Conservation (phyloP, 163 green algal genomes). For the Scenedesmus sp. region DNA sequence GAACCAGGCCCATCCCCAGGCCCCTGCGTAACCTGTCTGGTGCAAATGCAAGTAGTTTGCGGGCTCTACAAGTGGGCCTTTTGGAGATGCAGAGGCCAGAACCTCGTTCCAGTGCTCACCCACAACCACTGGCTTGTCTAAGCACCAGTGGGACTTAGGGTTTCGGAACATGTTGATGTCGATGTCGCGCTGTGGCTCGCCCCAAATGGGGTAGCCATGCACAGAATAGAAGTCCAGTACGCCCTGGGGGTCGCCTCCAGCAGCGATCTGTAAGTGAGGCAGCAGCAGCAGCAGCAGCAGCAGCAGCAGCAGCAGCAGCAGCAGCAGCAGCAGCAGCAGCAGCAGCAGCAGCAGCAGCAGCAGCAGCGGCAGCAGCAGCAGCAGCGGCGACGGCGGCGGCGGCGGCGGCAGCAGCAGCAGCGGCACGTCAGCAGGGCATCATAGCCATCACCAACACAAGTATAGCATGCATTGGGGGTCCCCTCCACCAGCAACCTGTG, state of each 20-base stretch:
- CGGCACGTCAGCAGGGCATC: too few relatives aligned
- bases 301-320: conserved; percentile 10
- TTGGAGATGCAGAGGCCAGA: neutral
- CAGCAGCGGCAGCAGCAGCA: neutral
- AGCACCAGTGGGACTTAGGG: conserved; percentile 3
- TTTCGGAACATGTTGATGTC: conserved; percentile 1
- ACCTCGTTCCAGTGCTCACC: neutral
- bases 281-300: neutral
- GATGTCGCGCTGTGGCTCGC: neutral
- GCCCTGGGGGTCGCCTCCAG: neutral
- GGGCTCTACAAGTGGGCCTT: neutral
- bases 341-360: neutral
- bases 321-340: neutral
- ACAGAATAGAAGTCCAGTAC: neutral
- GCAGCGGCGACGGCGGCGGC: neutral
- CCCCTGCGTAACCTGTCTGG: neutral
- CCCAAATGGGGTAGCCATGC: neutral
- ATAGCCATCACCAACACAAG: too few relatives aligned
- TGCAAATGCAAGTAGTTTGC: neutral
- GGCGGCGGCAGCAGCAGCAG: neutral
- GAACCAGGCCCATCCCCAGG: neutral
- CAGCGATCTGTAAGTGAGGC: neutral
- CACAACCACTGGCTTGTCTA: neutral
- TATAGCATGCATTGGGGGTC: too few relatives aligned
- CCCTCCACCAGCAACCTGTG: too few relatives aligned